Base-by-base conservation (phyloP, 768 basidiomycete genomes). In the Boletus tylopilopsis region DNA sequence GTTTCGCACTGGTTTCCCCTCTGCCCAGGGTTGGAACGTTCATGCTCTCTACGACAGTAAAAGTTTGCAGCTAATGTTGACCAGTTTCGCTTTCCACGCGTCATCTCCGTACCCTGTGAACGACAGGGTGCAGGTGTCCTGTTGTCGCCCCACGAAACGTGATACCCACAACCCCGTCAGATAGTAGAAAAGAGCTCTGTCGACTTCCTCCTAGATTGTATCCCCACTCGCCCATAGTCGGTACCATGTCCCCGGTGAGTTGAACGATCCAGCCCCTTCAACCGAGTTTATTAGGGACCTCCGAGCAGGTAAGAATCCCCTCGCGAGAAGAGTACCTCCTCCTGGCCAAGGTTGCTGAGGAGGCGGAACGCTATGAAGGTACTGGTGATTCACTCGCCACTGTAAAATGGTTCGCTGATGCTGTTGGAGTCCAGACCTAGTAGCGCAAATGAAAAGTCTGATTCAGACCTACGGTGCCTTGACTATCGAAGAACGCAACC, bases 331-430 rank as follows among this genome's bases (percentile, higher is more conserved):
- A 81, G 55, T 69, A 71, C 49, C 64, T 80, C 38, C 73, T 76
- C 68, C 75, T 93, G 59, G 90, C 90, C 53, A 90, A 88, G 71
- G 78, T 92, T 50, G 86, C 88, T 39, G 88, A 88, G 64, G 87
- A 92, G 72, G 89, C 91, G 30, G 90, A 91, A 67, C 86, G 91
- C 45, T 91, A 91, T 66, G 83, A 89, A 73, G 91, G 91, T 91
- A 42, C 50, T 71, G 51, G 23, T 40, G 27, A 5, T 22, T 47
- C 42, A 25, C 19, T 40, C 36, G 7, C 15, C 35, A 42, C 43
- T n/a, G 21, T 24, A 36, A 45, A 6, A 35, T 34, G 34, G 34
- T 40, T 54, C 22, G 19, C 50, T 57, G 37, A 57, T 46, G 27
- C 61, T 71, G n/a, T 33, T 42, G 47, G 55, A 51, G 42, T 47